phyloP scores from a whole-genome alignment of 176 grass and related monocot genomes.

The Tillandsia fasciculata region DNA sequence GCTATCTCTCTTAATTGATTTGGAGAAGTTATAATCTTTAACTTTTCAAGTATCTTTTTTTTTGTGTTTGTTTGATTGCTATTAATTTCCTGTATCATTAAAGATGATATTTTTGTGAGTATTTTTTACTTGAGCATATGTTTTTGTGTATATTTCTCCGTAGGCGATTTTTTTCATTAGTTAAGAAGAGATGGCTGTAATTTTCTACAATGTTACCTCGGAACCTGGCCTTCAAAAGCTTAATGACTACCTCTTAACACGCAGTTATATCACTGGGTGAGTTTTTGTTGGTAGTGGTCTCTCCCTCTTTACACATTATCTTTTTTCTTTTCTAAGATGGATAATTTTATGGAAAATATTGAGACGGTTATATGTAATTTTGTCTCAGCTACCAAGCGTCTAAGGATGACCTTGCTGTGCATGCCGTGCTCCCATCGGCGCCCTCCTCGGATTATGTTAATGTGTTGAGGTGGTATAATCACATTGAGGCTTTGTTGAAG shows the following conservation, averaged over 20 bases:
- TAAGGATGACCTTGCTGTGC: conserved; percentile 89
- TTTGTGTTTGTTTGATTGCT: not conserved
- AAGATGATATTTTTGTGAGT: not conserved
- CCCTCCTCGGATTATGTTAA: conserved; percentile 61
- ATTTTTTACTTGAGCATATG: not conserved
- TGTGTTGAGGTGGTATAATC: conserved; percentile 67
- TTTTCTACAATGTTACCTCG: conserved; percentile 46
- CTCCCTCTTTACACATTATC: no score
- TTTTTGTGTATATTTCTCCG: not conserved
- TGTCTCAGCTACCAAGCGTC: conserved; percentile 81
- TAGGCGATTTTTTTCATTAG: conserved; percentile 3
- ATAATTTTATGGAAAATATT: no score
- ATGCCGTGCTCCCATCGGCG: conserved; percentile 31
- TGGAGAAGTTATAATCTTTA: no score
- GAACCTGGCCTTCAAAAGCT: conserved; percentile 77
- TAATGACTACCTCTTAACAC: conserved; percentile 66
- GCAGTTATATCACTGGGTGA: conserved; percentile 87
- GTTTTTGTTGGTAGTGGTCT: not conserved
- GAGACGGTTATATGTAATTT: not conserved
- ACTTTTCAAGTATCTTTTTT: no score
- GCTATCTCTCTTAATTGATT: no score
- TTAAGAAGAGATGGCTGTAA: conserved; percentile 50
- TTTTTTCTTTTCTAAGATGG: no score
- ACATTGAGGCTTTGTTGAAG: conserved; percentile 90
- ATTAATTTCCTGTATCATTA: not conserved